Evolutionary conservation across 1,139 yeast species (phyloP), one percentile per base, ranked within the genome.

Genomic region (Blastobotrys buckinghamii): DNA sequence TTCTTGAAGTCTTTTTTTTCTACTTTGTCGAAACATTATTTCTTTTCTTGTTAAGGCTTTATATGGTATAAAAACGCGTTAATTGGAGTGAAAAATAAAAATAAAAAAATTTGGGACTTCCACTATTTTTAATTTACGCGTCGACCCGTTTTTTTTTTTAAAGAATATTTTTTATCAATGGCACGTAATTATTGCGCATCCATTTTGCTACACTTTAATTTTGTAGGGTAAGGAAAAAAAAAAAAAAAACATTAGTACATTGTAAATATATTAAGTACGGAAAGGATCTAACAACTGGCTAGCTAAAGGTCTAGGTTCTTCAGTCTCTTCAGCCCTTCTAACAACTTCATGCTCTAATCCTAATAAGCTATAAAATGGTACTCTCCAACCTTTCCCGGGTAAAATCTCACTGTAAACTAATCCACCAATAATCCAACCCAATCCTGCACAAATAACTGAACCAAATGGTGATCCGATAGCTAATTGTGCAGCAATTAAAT

Each of bases 1-100:
- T 6, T 88, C 87, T 2, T 84, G 81, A 1, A 86, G 81, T 66
- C 88, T 77, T 69, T 88, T 78, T 64, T 83, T 84, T 33, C 51
- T 33, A 17, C 79, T 73, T 58, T 81, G 87, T 67, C 90, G 76
- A 60, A 83, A 84, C 95, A 85, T 84, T 30, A 6, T 22, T 7
- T n/a, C n/a, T n/a, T n/a, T 22, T 22, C 24, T 22, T 22, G 24
- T 22, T 22, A 22, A 5, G 4, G 24, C 7, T 22, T 5, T 17
- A 34, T 17, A 29, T 29, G 12, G 33, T 29, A 12, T 12, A 29
- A 15, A 32, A 16, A 32, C 35, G 35, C 15, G 16, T 39, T 13
- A 7, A 5, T 24, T 7, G 4, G 20, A 10, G 35, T 29, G 22
- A 27, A 40, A 22, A 29, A 8, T 12, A 12, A 19, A 38, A 38